phyloP scores from a whole-genome alignment of 2,329 filamentous ascomycete species.

The Fusarium pininemorale region DNA sequence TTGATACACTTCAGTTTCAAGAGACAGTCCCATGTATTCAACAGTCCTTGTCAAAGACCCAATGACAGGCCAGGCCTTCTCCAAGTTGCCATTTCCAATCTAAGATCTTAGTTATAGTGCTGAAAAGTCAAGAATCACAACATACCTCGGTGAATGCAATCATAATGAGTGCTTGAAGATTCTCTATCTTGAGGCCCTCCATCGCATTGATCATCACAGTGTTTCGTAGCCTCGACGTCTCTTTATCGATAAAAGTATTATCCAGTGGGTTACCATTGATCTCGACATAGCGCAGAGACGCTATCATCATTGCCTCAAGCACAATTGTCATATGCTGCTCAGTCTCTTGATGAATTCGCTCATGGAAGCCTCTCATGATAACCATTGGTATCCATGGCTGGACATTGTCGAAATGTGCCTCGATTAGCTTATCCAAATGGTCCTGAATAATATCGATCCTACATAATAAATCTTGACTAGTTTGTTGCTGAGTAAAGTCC shows the following conservation, averaged over 20 bases:
- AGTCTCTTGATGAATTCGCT: not conserved
- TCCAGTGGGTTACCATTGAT: not conserved
- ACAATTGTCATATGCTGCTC: not conserved
- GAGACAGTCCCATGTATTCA: not conserved
- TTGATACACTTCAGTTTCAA: not conserved
- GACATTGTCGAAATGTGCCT: not conserved
- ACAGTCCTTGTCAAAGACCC: not conserved
- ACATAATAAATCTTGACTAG: no score
- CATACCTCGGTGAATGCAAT: not conserved
- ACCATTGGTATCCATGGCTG: not conserved
- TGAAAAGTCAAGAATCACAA: accelerated
- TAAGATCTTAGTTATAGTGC: accelerated
- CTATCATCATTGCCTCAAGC: not conserved
- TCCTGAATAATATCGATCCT: not conserved
- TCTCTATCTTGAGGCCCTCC: not conserved
- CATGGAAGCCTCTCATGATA: not conserved
- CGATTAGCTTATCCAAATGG: not conserved
- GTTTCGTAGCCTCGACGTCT: not conserved
- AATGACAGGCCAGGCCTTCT: not conserved
- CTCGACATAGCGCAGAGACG: not conserved
- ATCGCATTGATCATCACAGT: not conserved
- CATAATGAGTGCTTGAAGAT: not conserved
- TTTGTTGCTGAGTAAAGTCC: not conserved
- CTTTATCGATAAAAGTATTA: not conserved
- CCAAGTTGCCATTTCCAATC: not conserved